A percentile compares a stretch with the other conserved stretches of the same genome.
These are phyloP conservation scores for Mycosphaerella arachidis DNA, from an alignment of 2,329 filamentous ascomycete genomes.

Conservation along the genomic window DNA sequence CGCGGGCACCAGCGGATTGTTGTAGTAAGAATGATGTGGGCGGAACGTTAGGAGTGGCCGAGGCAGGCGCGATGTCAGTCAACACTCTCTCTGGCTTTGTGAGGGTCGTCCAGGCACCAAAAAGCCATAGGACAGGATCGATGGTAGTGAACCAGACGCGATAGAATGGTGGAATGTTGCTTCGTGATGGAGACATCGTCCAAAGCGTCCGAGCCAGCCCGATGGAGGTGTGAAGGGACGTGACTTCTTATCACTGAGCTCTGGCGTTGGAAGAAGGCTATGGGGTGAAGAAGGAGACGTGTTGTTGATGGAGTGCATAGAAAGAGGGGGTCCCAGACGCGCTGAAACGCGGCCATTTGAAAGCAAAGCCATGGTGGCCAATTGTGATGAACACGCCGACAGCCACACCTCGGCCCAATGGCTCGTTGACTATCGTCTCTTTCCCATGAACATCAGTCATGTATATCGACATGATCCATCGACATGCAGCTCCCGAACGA, in stretches of 20 bases:
- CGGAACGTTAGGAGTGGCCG: conserved; percentile 9
- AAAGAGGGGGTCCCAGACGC: no score
- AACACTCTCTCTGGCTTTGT: conserved; percentile 8
- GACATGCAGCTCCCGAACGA: conserved; percentile 10
- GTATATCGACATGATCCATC: background rate
- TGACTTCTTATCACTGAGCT: no score
- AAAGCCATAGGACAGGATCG: conserved; percentile 15
- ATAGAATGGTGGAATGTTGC: conserved; percentile 12
- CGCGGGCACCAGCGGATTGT: conserved; percentile 15
- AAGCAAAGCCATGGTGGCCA: no score
- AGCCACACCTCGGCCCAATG: no score
- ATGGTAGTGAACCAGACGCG: conserved; percentile 15
- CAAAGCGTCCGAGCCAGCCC: background rate
- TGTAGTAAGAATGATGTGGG: conserved; percentile 13
- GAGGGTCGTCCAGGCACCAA: conserved; percentile 15
- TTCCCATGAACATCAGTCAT: no score
- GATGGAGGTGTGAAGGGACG: no score
- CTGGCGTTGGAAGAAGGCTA: no score
- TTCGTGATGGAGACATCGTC: background rate
- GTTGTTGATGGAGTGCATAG: no score
- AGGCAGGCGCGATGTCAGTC: conserved; percentile 10
- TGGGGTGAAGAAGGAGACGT: no score
- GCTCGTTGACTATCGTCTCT: no score
- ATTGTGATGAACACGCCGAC: no score
- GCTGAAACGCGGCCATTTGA: no score